Conservation (phyloP, 1,284 basidiomycete genomes). For the Ustilago crameri region DNA sequence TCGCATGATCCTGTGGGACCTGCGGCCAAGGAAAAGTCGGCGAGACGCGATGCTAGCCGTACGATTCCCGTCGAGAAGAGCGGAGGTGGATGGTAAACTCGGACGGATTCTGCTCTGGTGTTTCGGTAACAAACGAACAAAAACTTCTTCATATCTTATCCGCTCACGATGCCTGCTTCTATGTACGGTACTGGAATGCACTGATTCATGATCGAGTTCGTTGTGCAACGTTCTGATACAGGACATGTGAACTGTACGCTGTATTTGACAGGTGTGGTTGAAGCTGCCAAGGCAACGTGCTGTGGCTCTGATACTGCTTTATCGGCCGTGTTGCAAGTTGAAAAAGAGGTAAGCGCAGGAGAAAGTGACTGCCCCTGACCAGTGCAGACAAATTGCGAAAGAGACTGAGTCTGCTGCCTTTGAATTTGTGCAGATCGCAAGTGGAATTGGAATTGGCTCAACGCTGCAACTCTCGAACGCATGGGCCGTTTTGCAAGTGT, state of each 20-base stretch:
- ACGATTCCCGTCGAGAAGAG: constrained; percentile 62
- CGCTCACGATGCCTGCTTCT: background rate
- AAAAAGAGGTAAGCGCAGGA: constrained; percentile 1
- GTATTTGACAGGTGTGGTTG: too few relatives aligned
- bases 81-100: constrained; percentile 61
- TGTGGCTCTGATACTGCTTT: background rate
- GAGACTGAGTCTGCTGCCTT: background rate
- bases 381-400: background rate
- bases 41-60: constrained; percentile 53
- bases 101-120: too few relatives aligned
- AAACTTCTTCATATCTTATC: too few relatives aligned
- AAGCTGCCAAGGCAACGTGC: too few relatives aligned
- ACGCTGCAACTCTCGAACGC: too few relatives aligned
- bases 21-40: constrained; percentile 51
- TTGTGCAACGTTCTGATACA: too few relatives aligned
- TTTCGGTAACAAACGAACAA: too few relatives aligned
- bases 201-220: too few relatives aligned
- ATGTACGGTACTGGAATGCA: constrained; percentile 1
- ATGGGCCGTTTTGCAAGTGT: background rate
- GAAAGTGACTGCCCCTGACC: constrained; percentile 24
- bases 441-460: background rate
- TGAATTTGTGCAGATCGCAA: too few relatives aligned
- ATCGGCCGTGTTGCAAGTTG: constrained; percentile 11
- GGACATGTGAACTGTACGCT: too few relatives aligned
- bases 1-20: constrained; percentile 54